phyloP scores from a whole-genome alignment of 345 rosid species.

The Kernera saxatilis region DNA sequence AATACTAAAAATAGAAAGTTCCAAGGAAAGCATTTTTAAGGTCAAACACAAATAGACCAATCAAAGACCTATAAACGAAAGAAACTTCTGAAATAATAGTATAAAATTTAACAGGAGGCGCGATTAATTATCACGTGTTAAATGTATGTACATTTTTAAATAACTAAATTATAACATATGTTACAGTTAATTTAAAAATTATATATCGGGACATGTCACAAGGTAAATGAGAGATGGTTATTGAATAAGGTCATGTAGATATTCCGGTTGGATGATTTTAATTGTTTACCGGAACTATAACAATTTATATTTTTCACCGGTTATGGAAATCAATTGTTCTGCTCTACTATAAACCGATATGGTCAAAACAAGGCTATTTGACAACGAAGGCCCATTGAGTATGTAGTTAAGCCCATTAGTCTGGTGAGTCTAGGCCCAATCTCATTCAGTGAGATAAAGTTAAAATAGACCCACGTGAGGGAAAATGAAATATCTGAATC shows the following conservation, averaged over 20 bases:
- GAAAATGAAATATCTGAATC: neutral
- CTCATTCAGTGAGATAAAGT: neutral
- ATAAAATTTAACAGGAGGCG: too few species aligned
- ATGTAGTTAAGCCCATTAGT: neutral
- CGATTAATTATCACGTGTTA: too few species aligned
- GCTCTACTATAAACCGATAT: neutral
- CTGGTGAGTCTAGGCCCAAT: neutral
- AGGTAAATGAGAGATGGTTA: conserved; percentile 19
- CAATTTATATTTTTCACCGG: neutral
- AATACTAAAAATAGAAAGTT: conserved; percentile 23
- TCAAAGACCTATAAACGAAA: conserved; percentile 10
- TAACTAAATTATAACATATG: too few species aligned
- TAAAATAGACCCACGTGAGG: neutral
- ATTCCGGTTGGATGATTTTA: neutral
- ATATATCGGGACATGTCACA: too few species aligned
- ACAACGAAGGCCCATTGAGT: too few species aligned
- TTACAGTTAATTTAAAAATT: too few species aligned
- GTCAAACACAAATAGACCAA: conserved; percentile 26
- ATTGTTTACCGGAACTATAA: neutral
- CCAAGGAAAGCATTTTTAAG: conserved; percentile 22
- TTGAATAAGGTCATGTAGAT: neutral
- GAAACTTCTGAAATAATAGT: neutral
- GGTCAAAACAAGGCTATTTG: neutral
- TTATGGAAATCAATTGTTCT: neutral
- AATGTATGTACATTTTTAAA: too few species aligned